Evolutionary conservation across 2,329 filamentous ascomycete species (phyloP), one percentile per base, ranked within the genome.

Genomic region (Westerdykella ornata): DNA sequence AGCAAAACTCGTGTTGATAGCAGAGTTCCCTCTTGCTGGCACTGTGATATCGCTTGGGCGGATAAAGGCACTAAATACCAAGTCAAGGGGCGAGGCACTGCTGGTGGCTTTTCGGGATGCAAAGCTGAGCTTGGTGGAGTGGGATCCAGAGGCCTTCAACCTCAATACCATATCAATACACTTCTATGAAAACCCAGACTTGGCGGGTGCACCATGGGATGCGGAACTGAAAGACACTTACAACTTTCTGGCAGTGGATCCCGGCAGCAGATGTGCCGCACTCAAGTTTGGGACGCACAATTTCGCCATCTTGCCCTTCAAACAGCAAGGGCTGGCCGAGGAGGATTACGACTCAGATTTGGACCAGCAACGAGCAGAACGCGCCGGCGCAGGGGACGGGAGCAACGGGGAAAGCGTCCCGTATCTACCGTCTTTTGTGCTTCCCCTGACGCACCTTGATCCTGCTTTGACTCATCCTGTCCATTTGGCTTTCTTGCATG

Each of bases 141-240:
- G 92, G 92, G 87, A 97, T 62, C 81, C 87, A 7, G 80, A 84
- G 62, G 81, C 80, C 52, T 76, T 85, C 66, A 78, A 79, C 38
- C 81, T 97, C 54, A 82, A 84, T 54, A 97, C 90, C 39, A 80
- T 92, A 48, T 97, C 90, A 38, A 90, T 98, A 57, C 92, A 98
- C 71, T 97, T 89, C 73, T 98, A 97, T 69, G 92, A 98, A 66
- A 86, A 92, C 63, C 89, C 96, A 60, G 89, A 95, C 61, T 73
- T 90, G 47, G 80, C 84, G 51, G 81, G 84, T 39, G 84, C 80
- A 48, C 89, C 90, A 0, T 96, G 88, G 84, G 81, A 84, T 38
- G 77, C 84, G 39, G 78, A 84, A 41, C 70, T 94, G 57, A 80
- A 79, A 61, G 79, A 85, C 48, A 88, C 84, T 62, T 77, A 81